A percentile compares a stretch with the other conserved stretches of the same genome.
These are phyloP conservation scores for Gamsiella multidivaricata DNA, from an alignment of 192 early-diverging fungal species.

Conservation along the genomic window DNA sequence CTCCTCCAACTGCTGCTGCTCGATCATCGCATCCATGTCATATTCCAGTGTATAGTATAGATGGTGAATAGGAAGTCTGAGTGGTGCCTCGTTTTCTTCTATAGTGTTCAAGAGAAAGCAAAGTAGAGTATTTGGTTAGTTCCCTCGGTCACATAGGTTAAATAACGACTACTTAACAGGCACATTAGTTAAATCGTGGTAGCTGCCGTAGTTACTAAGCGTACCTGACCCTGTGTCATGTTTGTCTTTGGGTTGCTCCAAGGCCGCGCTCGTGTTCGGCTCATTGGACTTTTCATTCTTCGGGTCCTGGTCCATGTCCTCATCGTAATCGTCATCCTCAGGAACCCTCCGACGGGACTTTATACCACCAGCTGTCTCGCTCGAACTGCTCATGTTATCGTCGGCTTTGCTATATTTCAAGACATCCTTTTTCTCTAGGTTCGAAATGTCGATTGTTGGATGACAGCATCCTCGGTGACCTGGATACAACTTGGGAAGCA, in stretches of 20 bases:
- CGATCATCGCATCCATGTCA: constrained; percentile 67
- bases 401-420: not conserved
- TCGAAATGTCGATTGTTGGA: constrained; percentile 37
- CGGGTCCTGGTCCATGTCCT: constrained; percentile 19
- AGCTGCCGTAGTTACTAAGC: no score
- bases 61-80: constrained; percentile 66
- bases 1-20: constrained; percentile 57
- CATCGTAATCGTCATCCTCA: constrained; percentile 56
- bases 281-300: not conserved
- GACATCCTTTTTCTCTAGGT: constrained; percentile 18
- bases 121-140: not conserved
- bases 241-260: not conserved
- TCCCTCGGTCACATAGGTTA: no score
- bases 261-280: not conserved
- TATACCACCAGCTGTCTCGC: constrained; percentile 8
- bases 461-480: constrained; percentile 54
- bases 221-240: not conserved
- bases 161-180: not conserved
- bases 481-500: constrained; percentile 69
- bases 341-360: constrained; percentile 29
- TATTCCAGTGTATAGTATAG: constrained; percentile 75
- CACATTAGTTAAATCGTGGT: no score
- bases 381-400: not conserved
- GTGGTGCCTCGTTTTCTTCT: constrained; percentile 28
- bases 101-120: not conserved